Base-by-base conservation (phyloP, 495 filamentous ascomycete species). In the Venustampulla echinocandica region DNA sequence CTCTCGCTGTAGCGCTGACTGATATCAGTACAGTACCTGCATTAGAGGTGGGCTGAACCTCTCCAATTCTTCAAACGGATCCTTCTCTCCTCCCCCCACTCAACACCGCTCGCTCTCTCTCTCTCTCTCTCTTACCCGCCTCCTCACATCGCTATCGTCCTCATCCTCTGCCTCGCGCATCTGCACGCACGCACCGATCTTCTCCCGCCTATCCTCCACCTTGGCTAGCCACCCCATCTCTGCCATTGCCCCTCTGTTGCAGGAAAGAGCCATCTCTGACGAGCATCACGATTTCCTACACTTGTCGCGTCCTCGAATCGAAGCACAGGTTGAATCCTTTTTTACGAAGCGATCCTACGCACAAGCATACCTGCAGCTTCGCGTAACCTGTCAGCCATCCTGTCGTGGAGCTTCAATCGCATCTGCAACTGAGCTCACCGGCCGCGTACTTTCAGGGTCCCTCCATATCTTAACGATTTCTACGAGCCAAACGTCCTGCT, bases 401-500 rank as follows among this genome's bases (percentile, higher is more conserved):
- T 59, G 46, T 47, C 45, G 52, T 54, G 49, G 56, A 61, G 54
- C 53, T 56, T 51, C 52, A 51, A 49, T 55, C 49, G 57, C 55
- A 54, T 50, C 51, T 54, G 25, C 57, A 57, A 53, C 58, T 60
- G 54, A 49, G 42, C 51, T 55, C 46, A 56, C 50, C 44, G 46
- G 56, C 47, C 50, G 51, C 44, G 18, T 23, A 38, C 47, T 57
- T 47, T 50, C 53, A 46, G 39, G 52, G 56, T 55, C 56, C n/a
- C 59, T 56, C 57, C 47, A 21, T 40, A 11, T 46, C 50, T 64
- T 73, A 64, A 80, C 70, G 76, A 79, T 68, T 67, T 74, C 71
- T 67, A 79, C 74, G 76, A 77, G 60, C 56, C 60, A 69, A 62
- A 76, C 69, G 69, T 67, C 60, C 56, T 59, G 53, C 54, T 64